phyloP scores from a whole-genome alignment of 345 rosid genomes.

The Citrus medica region DNA sequence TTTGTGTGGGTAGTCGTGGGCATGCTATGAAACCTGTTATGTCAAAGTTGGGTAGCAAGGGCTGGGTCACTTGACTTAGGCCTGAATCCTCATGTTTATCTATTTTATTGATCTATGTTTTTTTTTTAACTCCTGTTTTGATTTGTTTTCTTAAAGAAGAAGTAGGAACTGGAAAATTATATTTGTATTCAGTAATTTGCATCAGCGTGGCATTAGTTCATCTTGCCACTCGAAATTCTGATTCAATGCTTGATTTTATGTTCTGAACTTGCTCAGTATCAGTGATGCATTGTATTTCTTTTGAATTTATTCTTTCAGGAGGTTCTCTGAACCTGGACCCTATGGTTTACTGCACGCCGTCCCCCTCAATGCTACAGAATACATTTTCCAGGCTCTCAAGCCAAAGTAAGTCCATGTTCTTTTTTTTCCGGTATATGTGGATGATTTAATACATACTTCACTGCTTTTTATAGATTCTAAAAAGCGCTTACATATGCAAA shows the following conservation, averaged over 20 bases:
- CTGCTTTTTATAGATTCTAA: background rate
- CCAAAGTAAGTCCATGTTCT: slow-evolving; percentile 41
- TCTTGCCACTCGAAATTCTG: background rate
- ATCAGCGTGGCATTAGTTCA: background rate
- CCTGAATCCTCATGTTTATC: background rate
- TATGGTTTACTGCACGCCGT: slow-evolving; percentile 40
- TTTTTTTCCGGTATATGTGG: background rate
- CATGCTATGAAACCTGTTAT: background rate
- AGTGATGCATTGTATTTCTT: background rate
- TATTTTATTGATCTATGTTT: background rate
- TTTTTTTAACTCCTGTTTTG: too few relatives aligned
- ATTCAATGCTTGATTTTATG: background rate
- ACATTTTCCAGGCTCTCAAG: slow-evolving; percentile 63
- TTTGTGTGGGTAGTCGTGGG: background rate
- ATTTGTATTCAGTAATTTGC: background rate
- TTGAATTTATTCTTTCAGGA: slow-evolving; percentile 27
- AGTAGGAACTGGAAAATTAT: background rate
- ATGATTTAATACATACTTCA: background rate
- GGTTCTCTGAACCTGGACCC: slow-evolving; percentile 29
- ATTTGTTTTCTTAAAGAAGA: too few relatives aligned
- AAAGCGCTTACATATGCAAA: background rate
- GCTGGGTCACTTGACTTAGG: background rate
- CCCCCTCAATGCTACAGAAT: slow-evolving; percentile 56
- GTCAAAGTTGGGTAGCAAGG: background rate
- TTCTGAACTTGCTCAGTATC: background rate